A percentile compares a stretch with the other conserved stretches of the same genome.
phyloP scores from a whole-genome alignment of 2,329 filamentous ascomycete species.

The Diaporthe longicolla region DNA sequence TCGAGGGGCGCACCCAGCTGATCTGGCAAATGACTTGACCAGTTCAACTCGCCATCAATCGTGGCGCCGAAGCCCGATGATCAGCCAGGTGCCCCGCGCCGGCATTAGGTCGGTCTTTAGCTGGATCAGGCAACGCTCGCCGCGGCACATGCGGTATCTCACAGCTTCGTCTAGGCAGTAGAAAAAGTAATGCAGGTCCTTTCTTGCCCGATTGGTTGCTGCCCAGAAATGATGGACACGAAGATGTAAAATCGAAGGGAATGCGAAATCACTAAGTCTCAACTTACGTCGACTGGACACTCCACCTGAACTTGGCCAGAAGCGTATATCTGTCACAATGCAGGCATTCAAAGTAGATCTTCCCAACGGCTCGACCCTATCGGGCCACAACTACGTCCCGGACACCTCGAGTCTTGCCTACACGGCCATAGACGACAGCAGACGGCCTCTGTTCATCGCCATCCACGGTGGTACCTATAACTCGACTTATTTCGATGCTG shows the following conservation, averaged over 20 bases:
- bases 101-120: not conserved
- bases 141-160: not conserved
- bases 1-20: not conserved
- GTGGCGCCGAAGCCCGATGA: not conserved
- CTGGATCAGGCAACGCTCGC: constrained; percentile 2
- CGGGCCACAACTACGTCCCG: constrained; percentile 29
- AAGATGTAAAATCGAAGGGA: not conserved
- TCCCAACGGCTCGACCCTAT: constrained; percentile 27
- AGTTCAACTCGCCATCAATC: not conserved
- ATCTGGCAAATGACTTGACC: not conserved
- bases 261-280: not conserved
- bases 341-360: constrained; percentile 40
- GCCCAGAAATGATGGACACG: no score
- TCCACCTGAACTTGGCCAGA: not conserved
- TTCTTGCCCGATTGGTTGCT: not conserved
- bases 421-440: constrained; percentile 2
- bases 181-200: not conserved
- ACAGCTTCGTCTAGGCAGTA: not conserved
- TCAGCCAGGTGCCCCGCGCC: not conserved
- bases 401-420: constrained; percentile 1
- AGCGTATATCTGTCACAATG: constrained; percentile 6
- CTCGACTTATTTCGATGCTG: constrained; percentile 45
- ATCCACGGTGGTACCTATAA: constrained; percentile 46
- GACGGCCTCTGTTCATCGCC: constrained; percentile 43
- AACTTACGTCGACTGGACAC: not conserved